These are phyloP conservation scores for Parachaetomium inaequale DNA, from an alignment of 495 filamentous ascomycete genomes.

Conservation along the genomic window DNA sequence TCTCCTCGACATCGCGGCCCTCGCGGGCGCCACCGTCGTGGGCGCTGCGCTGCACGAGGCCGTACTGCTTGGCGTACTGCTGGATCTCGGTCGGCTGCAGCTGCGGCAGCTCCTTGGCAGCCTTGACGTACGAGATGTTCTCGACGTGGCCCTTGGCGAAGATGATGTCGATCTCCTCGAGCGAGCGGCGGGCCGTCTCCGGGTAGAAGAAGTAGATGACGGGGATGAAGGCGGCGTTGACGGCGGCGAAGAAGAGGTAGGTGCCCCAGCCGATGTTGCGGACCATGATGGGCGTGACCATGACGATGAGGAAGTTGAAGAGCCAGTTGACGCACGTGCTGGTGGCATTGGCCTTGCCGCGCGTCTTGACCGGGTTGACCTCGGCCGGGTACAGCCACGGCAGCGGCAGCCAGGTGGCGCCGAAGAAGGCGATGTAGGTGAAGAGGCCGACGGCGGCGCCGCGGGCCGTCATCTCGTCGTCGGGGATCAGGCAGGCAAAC, in stretches of 20 bases:
- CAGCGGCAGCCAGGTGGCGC: constrained; percentile 70
- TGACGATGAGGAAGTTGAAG: constrained; percentile 77
- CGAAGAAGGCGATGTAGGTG: constrained; percentile 74
- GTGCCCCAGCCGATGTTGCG: constrained; percentile 66
- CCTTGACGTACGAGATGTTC: constrained; percentile 70
- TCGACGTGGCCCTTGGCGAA: constrained; percentile 73
- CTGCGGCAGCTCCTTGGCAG: constrained; percentile 64
- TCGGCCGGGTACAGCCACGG: constrained; percentile 65
- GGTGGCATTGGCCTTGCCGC: constrained; percentile 71
- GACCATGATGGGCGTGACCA: constrained; percentile 76
- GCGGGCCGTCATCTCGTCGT: constrained; percentile 49
- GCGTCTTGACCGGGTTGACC: constrained; percentile 71
- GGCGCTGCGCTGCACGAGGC: constrained; percentile 38
- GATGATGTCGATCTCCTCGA: constrained; percentile 79
- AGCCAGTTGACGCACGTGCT: constrained; percentile 77
- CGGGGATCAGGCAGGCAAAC: constrained; percentile 68
- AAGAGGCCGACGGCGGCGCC: constrained; percentile 76
- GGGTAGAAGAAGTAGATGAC: constrained; percentile 76
- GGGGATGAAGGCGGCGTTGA: constrained; percentile 69
- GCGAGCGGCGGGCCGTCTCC: constrained; percentile 63
- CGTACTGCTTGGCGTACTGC: constrained; percentile 58
- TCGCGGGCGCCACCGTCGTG: background rate
- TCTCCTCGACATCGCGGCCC: constrained; percentile 10
- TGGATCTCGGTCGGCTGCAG: constrained; percentile 63
- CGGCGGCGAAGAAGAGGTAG: constrained; percentile 71